Evolutionary conservation across 495 filamentous ascomycete genomes (phyloP).

Genomic region (Hypoxylon subgilvum): DNA sequence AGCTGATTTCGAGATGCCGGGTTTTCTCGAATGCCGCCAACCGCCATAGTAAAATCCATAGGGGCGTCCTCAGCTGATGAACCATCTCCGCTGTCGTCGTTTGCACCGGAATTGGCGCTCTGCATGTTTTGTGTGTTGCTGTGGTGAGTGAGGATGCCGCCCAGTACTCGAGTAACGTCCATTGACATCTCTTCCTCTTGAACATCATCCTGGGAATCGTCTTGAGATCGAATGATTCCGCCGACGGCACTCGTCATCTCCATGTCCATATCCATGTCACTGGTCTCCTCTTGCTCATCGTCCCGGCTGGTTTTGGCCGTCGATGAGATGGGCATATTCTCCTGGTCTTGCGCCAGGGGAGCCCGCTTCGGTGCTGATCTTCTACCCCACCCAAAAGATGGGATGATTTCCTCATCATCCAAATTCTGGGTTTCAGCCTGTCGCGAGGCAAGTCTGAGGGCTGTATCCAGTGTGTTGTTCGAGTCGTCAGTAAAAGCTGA

Average conservation of each 20-base stretch:
- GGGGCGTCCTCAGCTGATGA: conserved; percentile 57
- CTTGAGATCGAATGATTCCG: conserved; percentile 55
- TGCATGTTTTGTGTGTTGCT: conserved; percentile 36
- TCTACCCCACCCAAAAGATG: conserved; percentile 59
- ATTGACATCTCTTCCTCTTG: conserved; percentile 73
- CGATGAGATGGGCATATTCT: conserved; percentile 5
- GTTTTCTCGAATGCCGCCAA: conserved; percentile 65
- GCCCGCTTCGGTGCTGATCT: conserved; percentile 34
- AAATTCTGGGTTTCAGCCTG: conserved; percentile 73
- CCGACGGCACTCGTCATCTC: conserved; percentile 64
- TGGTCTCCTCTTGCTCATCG: conserved; percentile 37
- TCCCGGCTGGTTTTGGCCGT: neutral
- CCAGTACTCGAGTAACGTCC: conserved; percentile 83
- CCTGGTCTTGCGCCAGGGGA: conserved; percentile 17
- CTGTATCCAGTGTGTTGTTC: conserved; percentile 73
- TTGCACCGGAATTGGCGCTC: conserved; percentile 33
- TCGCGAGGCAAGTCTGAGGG: conserved; percentile 74
- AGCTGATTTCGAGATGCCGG: conserved; percentile 33
- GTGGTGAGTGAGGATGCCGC: conserved; percentile 71
- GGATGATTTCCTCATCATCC: conserved; percentile 82
- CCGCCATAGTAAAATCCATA: conserved; percentile 75
- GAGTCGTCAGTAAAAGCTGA: conserved; percentile 61
- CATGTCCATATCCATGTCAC: conserved; percentile 53
- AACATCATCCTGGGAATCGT: conserved; percentile 31
- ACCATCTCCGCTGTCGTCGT: conserved; percentile 37